Base-by-base conservation (phyloP, 2,329 filamentous ascomycete genomes). In the Gnomoniopsis smithogilvyi region DNA sequence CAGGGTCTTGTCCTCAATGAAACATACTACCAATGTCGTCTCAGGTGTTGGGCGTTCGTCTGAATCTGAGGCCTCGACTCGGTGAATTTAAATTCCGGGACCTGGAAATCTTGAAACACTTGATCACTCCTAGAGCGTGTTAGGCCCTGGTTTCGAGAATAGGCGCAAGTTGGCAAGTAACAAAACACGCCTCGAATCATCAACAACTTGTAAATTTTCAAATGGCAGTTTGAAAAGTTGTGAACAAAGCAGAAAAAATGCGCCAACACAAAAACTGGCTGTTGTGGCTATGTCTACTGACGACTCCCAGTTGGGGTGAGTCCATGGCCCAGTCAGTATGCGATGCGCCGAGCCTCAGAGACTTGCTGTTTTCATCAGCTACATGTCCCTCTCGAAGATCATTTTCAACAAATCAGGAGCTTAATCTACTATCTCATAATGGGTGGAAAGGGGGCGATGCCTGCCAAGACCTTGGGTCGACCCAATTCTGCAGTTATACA, bases 401-500 rank as follows among this genome's bases (percentile, higher is more conserved):
- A 17, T 17, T 17, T 17, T 17, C 15, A n/a, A 43, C 38, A n/a
- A n/a, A 17, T 17, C 6, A 19, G 11, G 38, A 17, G n/a, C 10
- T 17, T 22, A 22, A 12, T 47, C 17, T 17, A 22, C 11, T 12
- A 4, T 3, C 7, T 12, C 19, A 14, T 12, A 6, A 36, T 15
- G 38, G 30, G 10, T 58, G 55, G 55, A 10, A 47, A 6, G 46
- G 52, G n/a, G 49, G 41, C 43, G 38, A 58, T 47, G 49, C 55
- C 38, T 58, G 55, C 36, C 55, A 58, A 6, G 41, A n/a, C n/a
- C 10, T 38, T 14, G 55, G 49, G 3, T 33, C 41, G 11, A 6
- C n/a, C 12, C 17, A 48, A 17, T 53, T 58, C 56, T 58, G 56
- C 43, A 58, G 26, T 12, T 58, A 52, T n/a, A 52, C 26, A 3